Evolutionary conservation across 345 rosid species (phyloP).

Genomic region (Arabis alpina): DNA sequence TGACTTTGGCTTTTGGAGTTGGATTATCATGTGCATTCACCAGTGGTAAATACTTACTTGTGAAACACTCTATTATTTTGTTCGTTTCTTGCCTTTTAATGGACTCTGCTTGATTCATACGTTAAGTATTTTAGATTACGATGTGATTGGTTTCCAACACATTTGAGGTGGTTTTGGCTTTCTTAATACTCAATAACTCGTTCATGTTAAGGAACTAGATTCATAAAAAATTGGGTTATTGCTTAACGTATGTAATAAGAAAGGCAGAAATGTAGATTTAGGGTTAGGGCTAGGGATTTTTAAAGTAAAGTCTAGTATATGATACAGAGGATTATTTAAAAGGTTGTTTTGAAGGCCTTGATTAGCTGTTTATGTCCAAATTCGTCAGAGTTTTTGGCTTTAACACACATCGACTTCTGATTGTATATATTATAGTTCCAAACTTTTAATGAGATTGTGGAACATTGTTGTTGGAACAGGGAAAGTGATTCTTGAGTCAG

Average conservation of each 20-base stretch:
- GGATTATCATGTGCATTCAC: slow-evolving; percentile 85
- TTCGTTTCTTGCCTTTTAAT: slow-evolving; percentile 30
- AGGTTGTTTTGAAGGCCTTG: not conserved
- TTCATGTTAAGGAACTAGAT: not conserved
- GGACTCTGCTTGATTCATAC: slow-evolving; percentile 13
- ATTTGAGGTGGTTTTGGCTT: slow-evolving; percentile 28
- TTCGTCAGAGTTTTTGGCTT: not conserved
- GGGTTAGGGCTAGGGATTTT: not conserved
- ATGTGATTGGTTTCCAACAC: slow-evolving; percentile 10
- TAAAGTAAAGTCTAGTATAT: not conserved
- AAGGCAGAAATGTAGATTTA: not conserved
- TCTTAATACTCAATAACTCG: not conserved
- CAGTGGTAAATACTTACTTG: slow-evolving; percentile 49
- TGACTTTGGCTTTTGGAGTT: slow-evolving; percentile 64
- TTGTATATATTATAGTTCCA: not conserved
- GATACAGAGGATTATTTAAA: not conserved
- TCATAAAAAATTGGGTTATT: not conserved
- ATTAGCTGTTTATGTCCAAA: too few species aligned
- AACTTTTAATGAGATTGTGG: not conserved
- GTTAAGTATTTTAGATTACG: not conserved
- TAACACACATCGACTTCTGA: not conserved
- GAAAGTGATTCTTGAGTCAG: slow-evolving; percentile 75
- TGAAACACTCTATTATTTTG: slow-evolving; percentile 7
- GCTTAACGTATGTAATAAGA: not conserved
- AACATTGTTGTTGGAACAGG: slow-evolving; percentile 52